These are phyloP conservation scores for Protomyces pachydermus DNA, from an alignment of 1,139 yeast genomes.

Conservation along the genomic window DNA sequence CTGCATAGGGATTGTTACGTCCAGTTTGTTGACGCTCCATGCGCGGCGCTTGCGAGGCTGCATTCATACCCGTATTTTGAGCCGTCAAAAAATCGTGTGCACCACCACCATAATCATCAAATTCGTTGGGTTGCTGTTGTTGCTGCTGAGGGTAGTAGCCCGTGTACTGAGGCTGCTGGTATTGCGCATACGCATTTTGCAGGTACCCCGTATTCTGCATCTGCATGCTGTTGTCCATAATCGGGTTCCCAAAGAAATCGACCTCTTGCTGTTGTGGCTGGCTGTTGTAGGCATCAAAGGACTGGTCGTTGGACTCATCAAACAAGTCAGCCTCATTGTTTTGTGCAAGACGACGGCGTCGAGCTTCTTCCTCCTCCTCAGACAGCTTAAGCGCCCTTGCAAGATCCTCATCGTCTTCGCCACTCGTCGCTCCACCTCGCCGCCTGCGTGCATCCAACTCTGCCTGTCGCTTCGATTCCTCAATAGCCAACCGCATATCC, in stretches of 20 bases:
- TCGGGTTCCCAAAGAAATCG: conserved; percentile 79
- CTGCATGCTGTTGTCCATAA: conserved; percentile 40
- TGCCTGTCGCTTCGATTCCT: conserved; percentile 75
- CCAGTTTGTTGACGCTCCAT: conserved; percentile 68
- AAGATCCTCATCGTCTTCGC: conserved; percentile 60
- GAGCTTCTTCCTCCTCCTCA: conserved; percentile 70
- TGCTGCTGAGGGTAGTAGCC: conserved; percentile 40
- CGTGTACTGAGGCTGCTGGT: conserved; percentile 31
- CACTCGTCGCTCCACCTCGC: conserved; percentile 40
- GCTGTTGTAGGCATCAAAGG: conserved; percentile 37
- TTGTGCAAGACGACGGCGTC: conserved; percentile 33
- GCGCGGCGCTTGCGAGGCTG: conserved; percentile 38
- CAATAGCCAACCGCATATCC: conserved; percentile 79
- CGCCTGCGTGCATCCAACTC: conserved; percentile 73
- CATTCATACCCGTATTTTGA: conserved; percentile 35
- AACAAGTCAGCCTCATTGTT: conserved; percentile 38
- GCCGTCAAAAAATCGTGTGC: conserved; percentile 32
- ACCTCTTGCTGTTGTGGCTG: conserved; percentile 36
- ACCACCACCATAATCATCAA: conserved; percentile 35
- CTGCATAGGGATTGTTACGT: conserved; percentile 85
- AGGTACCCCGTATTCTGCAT: conserved; percentile 46
- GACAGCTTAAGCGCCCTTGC: conserved; percentile 77
- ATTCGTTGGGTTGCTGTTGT: conserved; percentile 38
- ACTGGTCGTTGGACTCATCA: conserved; percentile 38
- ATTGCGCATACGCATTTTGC: conserved; percentile 42